Evolutionary conservation across 2,329 filamentous ascomycete species (phyloP).

Genomic region (Blastomyces percursus): DNA sequence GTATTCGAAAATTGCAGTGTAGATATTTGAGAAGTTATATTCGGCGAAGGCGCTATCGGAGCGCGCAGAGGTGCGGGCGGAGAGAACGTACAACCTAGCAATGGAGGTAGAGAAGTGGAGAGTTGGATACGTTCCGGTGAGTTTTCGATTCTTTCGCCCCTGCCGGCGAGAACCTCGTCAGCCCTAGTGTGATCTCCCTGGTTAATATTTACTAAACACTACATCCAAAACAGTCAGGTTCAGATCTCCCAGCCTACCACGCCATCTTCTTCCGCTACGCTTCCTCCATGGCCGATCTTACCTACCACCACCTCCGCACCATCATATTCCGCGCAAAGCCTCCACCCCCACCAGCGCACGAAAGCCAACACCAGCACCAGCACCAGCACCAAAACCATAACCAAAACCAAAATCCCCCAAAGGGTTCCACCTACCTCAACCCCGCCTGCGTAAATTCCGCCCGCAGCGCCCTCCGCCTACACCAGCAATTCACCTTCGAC

Average conservation of each 20-base stretch:
- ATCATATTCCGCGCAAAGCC: constrained; percentile 34
- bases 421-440: constrained; percentile 23
- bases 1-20: constrained; percentile 46
- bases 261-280: constrained; percentile 20
- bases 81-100: constrained; percentile 22
- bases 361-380: constrained; percentile 5
- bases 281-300: constrained; percentile 26
- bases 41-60: constrained; percentile 23
- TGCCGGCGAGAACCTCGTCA: not conserved
- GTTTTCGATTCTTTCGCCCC: not conserved
- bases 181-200: not conserved
- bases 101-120: constrained; percentile 19
- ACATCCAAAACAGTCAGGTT: not conserved
- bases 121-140: constrained; percentile 1
- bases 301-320: constrained; percentile 27
- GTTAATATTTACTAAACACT: not conserved
- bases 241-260: constrained; percentile 10
- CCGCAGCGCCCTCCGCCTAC: constrained; percentile 24
- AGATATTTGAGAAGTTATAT: constrained; percentile 50
- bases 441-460: constrained; percentile 30
- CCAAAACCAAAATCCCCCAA: not conserved
- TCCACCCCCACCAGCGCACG: constrained; percentile 8
- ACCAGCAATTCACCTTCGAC: constrained; percentile 22
- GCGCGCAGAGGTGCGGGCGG: constrained; percentile 19
- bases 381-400: not conserved